A percentile compares a stretch with the other conserved stretches of the same genome.
phyloP scores from a whole-genome alignment of 208 protist genomes.

The Crithidia fasciculata region DNA sequence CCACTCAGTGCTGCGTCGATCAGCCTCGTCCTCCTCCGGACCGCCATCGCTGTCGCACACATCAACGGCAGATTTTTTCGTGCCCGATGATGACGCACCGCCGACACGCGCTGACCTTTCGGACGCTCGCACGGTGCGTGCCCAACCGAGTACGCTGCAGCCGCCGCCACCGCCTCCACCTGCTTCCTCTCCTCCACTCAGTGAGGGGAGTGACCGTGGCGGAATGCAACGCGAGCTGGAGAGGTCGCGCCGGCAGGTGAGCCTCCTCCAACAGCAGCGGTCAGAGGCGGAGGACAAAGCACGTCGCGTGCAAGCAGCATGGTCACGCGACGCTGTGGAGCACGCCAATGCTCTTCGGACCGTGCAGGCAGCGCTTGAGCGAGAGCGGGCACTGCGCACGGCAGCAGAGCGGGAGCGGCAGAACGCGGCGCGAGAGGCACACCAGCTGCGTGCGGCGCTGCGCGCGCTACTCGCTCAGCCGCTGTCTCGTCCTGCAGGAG shows the following conservation, averaged over 20 bases:
- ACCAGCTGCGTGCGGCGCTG: slow-evolving; percentile 30
- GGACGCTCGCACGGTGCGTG: not conserved
- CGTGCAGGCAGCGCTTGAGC: slow-evolving; percentile 26
- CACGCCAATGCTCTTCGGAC: slow-evolving; percentile 17
- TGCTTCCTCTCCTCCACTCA: too few species aligned
- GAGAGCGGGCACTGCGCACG: slow-evolving; percentile 30
- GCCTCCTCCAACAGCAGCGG: not conserved
- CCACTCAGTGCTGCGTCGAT: not conserved
- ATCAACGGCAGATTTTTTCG: slow-evolving; percentile 1
- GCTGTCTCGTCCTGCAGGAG: not conserved
- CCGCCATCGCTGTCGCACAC: slow-evolving; percentile 10
- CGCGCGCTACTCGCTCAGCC: slow-evolving; percentile 10
- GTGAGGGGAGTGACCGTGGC: too few species aligned
- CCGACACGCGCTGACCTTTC: not conserved
- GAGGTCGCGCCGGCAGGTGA: not conserved
- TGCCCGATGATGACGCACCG: not conserved
- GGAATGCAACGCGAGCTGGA: not conserved
- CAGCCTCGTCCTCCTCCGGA: not conserved
- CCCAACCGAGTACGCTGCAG: not conserved
- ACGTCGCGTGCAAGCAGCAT: slow-evolving; percentile 13
- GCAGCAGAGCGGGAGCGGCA: slow-evolving; percentile 27
- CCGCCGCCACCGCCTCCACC: too few species aligned
- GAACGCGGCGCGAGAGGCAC: slow-evolving; percentile 2
- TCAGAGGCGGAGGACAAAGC: slow-evolving; percentile 1
- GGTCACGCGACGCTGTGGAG: slow-evolving; percentile 24